phyloP scores from a whole-genome alignment of 148 eudicot species.

The Mesembryanthemum crystallinum region DNA sequence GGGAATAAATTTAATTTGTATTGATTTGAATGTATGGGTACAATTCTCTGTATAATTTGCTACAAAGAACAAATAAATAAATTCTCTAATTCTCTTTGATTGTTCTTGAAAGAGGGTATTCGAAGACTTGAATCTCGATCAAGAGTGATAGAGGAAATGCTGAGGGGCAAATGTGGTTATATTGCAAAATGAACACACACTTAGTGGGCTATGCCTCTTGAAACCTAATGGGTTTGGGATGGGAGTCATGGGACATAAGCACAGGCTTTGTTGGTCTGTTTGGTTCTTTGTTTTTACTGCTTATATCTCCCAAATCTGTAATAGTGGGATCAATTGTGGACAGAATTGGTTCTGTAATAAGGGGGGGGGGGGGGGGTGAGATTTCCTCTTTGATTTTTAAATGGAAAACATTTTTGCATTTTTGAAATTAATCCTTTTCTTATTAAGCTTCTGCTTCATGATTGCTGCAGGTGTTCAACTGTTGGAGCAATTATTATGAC shows the following conservation, averaged over 20 bases:
- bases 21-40: no score
- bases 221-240: background rate
- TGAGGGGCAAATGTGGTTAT: no score
- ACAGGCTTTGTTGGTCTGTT: background rate
- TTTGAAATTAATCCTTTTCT: background rate
- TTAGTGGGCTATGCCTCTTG: no score
- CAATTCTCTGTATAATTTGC: no score
- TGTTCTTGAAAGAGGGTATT: no score
- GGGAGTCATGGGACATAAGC: no score
- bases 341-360: background rate
- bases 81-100: no score
- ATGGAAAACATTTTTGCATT: background rate
- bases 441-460: background rate
- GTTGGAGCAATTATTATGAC: conserved; percentile 97
- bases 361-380: background rate
- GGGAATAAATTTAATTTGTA: no score
- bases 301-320: background rate
- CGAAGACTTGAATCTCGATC: no score
- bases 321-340: background rate
- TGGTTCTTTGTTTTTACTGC: background rate
- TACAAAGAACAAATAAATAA: no score
- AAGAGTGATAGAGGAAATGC: no score
- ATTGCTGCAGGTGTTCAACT: conserved; percentile 75
- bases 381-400: background rate
- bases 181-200: no score